Evolutionary conservation across 441 rosid species (phyloP).

Genomic region (Bruguiera hainesii): DNA sequence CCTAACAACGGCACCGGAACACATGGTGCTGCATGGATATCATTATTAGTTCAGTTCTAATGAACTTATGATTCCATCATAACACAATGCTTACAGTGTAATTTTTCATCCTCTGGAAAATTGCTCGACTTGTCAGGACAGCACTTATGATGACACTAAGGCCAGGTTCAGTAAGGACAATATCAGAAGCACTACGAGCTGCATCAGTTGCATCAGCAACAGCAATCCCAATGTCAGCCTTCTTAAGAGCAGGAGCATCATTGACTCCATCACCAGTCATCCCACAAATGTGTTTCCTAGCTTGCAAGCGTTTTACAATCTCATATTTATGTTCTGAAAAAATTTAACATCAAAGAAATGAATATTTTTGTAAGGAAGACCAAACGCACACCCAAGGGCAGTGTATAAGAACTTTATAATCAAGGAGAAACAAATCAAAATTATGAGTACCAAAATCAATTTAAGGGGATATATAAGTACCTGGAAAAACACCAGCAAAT

Average conservation of each 20-base stretch:
- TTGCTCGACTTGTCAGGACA: constrained; percentile 94
- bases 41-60: background rate
- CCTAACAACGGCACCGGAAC: too few relatives aligned
- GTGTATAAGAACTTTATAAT: background rate
- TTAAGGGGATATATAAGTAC: constrained; percentile 33
- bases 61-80: background rate
- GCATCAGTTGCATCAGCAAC: constrained; percentile 99
- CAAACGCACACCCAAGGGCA: background rate
- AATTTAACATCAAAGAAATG: constrained; percentile 6
- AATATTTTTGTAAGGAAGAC: constrained; percentile 3
- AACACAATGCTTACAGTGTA: constrained; percentile 56
- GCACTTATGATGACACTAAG: constrained; percentile 98
- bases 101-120: constrained; percentile 97
- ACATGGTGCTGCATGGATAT: too few relatives aligned
- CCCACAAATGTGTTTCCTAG: constrained; percentile 92
- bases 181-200: constrained; percentile 97
- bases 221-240: constrained; percentile 98
- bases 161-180: constrained; percentile 94
- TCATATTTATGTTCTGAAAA: constrained; percentile 90
- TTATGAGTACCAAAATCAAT: constrained; percentile 1
- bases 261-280: constrained; percentile 99
- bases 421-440: constrained; percentile 4
- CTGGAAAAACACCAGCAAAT: constrained; percentile 99
- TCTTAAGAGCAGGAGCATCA: constrained; percentile 98
- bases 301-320: constrained; percentile 93